Evolutionary conservation across 495 filamentous ascomycete genomes (phyloP).

Genomic region (Haplographium delicatum): DNA sequence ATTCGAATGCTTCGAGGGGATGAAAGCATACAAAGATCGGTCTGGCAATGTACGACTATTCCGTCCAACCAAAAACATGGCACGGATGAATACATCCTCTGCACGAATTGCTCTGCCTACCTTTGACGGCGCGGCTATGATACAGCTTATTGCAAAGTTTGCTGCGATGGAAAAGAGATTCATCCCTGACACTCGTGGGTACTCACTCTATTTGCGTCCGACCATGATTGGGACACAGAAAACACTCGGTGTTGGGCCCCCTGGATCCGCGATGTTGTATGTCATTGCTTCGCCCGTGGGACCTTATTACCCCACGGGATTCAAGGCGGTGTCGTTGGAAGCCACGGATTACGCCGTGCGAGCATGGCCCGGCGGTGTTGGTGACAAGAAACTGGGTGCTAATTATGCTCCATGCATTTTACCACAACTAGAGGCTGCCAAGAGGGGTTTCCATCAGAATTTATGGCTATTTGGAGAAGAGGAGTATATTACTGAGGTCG

Average conservation of each 20-base stretch:
- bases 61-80: conserved; percentile 96
- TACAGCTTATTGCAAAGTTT: conserved; percentile 73
- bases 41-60: conserved; percentile 75
- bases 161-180: conserved; percentile 78
- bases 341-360: conserved; percentile 92
- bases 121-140: conserved; percentile 65
- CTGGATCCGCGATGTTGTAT: conserved; percentile 84
- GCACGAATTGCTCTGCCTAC: conserved; percentile 87
- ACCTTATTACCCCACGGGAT: conserved; percentile 95
- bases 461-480: conserved; percentile 95
- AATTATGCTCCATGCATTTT: conserved; percentile 97
- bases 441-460: conserved; percentile 93
- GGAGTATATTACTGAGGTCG: conserved; percentile 91
- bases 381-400: conserved; percentile 94
- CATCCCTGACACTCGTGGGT: conserved; percentile 79
- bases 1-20: conserved; percentile 95
- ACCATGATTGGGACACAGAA: conserved; percentile 96
- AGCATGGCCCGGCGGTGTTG: conserved; percentile 95
- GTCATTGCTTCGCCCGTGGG: conserved; percentile 96
- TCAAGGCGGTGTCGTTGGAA: conserved; percentile 92
- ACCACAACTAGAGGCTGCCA: conserved; percentile 85
- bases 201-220: conserved; percentile 89
- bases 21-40: conserved; percentile 93
- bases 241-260: conserved; percentile 85
- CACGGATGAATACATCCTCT: conserved; percentile 80